These are phyloP conservation scores for Penicillium sp. DNA, from an alignment of 2,329 filamentous ascomycete genomes.

Conservation along the genomic window DNA sequence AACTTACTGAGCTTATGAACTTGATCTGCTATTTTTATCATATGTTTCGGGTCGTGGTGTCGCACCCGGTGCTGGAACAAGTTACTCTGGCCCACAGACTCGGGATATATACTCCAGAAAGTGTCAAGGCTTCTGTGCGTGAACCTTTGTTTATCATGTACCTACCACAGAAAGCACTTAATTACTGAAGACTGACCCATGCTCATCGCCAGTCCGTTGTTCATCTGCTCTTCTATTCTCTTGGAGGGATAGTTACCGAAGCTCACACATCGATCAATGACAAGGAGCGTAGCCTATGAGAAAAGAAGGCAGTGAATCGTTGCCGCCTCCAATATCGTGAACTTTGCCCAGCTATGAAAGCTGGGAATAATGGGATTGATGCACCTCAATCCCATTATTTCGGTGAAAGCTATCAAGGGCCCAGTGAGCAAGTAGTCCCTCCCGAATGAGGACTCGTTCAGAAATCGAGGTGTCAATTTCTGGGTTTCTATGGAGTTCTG, in stretches of 20 bases:
- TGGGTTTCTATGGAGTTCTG: constrained; percentile 30
- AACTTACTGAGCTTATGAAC: constrained; percentile 23
- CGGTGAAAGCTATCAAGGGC: constrained; percentile 20
- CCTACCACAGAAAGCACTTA: constrained; percentile 11
- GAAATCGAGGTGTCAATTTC: constrained; percentile 33
- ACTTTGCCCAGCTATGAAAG: neutral
- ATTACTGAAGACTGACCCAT: constrained; percentile 25
- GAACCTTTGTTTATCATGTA: constrained; percentile 10
- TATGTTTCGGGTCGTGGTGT: constrained; percentile 35
- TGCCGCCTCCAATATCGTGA: constrained; percentile 36
- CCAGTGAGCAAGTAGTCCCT: constrained; percentile 28
- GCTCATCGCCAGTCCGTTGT: constrained; percentile 23
- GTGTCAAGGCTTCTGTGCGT: constrained; percentile 18
- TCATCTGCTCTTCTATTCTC: constrained; percentile 31
- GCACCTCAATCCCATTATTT: too few relatives aligned
- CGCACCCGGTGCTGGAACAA: constrained; percentile 34
- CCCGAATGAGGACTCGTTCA: constrained; percentile 30
- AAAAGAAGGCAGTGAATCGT: constrained; percentile 24
- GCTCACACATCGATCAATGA: constrained; percentile 32
- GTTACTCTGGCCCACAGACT: constrained; percentile 31
- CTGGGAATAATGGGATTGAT: too few relatives aligned
- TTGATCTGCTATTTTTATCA: constrained; percentile 27
- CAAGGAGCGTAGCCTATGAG: constrained; percentile 22
- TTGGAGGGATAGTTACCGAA: constrained; percentile 36
- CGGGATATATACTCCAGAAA: constrained; percentile 33